Percentiles rank a stretch among this genome's conserved stretches.
phyloP scores from a whole-genome alignment of 306 rosid genomes.

The Dryas drummondii region DNA sequence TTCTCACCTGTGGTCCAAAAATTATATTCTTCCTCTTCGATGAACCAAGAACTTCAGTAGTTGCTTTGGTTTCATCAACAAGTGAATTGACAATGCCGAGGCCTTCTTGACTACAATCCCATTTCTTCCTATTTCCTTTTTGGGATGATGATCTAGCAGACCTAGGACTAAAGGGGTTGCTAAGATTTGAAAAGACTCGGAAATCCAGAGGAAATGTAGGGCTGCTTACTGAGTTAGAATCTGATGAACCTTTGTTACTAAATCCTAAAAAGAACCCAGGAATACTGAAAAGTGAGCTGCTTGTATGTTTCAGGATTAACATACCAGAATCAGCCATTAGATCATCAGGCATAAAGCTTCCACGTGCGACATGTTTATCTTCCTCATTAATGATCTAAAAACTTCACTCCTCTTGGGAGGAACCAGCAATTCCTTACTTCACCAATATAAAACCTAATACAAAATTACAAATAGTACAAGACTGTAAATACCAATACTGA shows the following conservation, averaged over 20 bases:
- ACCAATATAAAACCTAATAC: constrained; percentile 23
- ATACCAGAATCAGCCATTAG: constrained; percentile 68
- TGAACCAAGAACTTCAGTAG: constrained; percentile 42
- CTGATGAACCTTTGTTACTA: constrained; percentile 47
- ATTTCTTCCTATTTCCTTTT: constrained; percentile 44
- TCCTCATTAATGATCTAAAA: constrained; percentile 30
- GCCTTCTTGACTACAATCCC: constrained; percentile 56
- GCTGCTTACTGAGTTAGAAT: constrained; percentile 68
- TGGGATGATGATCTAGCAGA: constrained; percentile 37
- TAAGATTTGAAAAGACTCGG: constrained; percentile 54
- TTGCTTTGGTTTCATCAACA: constrained; percentile 46
- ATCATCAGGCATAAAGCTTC: constrained; percentile 29
- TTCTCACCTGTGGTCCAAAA: constrained; percentile 68
- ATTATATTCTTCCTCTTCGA: constrained; percentile 57
- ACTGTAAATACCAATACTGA: neutral
- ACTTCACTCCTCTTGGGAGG: constrained; percentile 33
- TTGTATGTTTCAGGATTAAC: constrained; percentile 47
- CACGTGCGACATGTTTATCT: constrained; percentile 29
- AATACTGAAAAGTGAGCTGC: constrained; percentile 58
- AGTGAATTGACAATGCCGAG: constrained; percentile 73
- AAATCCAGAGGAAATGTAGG: constrained; percentile 82
- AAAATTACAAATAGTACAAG: neutral
- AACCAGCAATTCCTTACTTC: constrained; percentile 35
- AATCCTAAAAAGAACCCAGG: constrained; percentile 65
- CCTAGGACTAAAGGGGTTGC: constrained; percentile 50